phyloP scores from a whole-genome alignment of 495 filamentous ascomycete species.

The Hypoxylon cercidicola region DNA sequence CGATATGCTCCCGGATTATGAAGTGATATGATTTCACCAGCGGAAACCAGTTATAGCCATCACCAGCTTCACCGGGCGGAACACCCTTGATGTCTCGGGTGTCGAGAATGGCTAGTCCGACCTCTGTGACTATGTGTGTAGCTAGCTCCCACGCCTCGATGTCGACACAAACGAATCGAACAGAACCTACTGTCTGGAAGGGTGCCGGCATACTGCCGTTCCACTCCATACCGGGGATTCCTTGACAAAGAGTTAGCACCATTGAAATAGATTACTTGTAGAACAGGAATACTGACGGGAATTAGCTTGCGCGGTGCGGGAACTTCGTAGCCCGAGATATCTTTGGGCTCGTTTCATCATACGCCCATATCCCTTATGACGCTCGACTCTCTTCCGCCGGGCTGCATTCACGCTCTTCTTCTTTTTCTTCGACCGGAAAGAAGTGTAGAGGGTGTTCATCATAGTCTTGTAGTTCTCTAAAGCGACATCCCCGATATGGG shows the following conservation, averaged over 20 bases:
- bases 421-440: constrained; percentile 56
- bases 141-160: constrained; percentile 80
- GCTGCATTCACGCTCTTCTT: constrained; percentile 41
- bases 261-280: not conserved
- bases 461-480: constrained; percentile 31
- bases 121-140: constrained; percentile 75
- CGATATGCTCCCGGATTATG: constrained; percentile 72
- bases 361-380: constrained; percentile 58
- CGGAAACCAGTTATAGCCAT: constrained; percentile 70
- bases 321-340: constrained; percentile 71
- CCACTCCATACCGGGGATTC: constrained; percentile 12
- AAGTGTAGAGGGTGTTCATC: constrained; percentile 37
- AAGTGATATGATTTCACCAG: constrained; percentile 78
- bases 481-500: constrained; percentile 12
- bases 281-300: constrained; percentile 16
- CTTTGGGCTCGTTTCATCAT: constrained; percentile 70
- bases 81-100: constrained; percentile 64
- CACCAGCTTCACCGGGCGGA: constrained; percentile 62
- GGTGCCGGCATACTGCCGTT: constrained; percentile 38
- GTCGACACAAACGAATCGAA: constrained; percentile 83
- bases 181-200: constrained; percentile 57
- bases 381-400: constrained; percentile 51
- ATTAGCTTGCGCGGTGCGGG: constrained; percentile 17
- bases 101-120: constrained; percentile 87
- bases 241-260: constrained; percentile 8